Conservation (phyloP, 371 early-diverging fungal genomes). For the Quaeritorhiza haematococci region DNA sequence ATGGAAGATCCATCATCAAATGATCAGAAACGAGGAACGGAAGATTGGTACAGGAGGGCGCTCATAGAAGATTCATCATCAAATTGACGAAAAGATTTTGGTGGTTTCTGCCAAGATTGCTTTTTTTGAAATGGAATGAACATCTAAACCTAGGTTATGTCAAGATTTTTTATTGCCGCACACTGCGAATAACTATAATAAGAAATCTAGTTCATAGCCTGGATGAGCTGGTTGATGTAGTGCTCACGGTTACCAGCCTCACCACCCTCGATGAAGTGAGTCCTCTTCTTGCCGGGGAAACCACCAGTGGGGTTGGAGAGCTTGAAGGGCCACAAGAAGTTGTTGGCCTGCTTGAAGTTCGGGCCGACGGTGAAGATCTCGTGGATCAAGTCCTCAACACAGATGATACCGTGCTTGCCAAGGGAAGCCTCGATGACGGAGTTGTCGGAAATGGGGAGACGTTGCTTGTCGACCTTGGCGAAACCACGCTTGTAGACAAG, state of each 20-base stretch:
- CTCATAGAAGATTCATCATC: too few species aligned
- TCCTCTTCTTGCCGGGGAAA: conserved; percentile 91
- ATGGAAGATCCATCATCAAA: too few species aligned
- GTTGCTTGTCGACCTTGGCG: conserved; percentile 95
- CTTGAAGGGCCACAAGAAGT: conserved; percentile 99
- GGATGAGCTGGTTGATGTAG: conserved; percentile 90
- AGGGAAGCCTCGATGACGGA: conserved; percentile 89
- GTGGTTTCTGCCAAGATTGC: too few species aligned
- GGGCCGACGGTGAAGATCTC: conserved; percentile 98
- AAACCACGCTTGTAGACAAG: conserved; percentile 99
- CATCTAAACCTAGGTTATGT: too few species aligned
- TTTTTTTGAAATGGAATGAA: too few species aligned
- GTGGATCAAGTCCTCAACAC: conserved; percentile 98
- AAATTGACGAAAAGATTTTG: too few species aligned
- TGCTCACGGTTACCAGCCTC: conserved; percentile 95
- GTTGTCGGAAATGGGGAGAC: conserved; percentile 96
- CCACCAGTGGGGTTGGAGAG: conserved; percentile 97
- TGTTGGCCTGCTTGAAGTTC: conserved; percentile 95
- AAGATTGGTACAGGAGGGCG: too few species aligned
- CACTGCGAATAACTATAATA: too few species aligned
- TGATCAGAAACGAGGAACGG: too few species aligned
- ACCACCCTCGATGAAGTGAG: conserved; percentile 98
- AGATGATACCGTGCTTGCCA: conserved; percentile 95
- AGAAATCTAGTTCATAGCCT: conserved; percentile 91
- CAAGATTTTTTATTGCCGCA: too few species aligned